phyloP scores from a whole-genome alignment of 768 basidiomycete species.

The Lentinula aciculospora region DNA sequence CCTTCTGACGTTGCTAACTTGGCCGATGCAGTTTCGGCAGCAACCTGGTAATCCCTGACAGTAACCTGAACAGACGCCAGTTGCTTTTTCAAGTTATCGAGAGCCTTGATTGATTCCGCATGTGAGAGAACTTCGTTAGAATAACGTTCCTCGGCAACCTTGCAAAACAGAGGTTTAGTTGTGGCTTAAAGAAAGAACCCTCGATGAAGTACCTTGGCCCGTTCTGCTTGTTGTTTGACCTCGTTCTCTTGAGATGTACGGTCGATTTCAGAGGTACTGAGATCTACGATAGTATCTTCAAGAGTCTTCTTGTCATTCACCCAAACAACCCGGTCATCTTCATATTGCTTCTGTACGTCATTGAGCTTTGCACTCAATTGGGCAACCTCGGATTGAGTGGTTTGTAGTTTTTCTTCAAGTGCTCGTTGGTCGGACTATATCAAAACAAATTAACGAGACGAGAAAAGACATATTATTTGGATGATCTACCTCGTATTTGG shows the following conservation, averaged over 20 bases:
- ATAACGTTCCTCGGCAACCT: constrained; percentile 79
- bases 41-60: constrained; percentile 52
- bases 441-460: neutral
- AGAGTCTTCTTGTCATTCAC: constrained; percentile 73
- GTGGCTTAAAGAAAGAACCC: neutral
- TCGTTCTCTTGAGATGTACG: constrained; percentile 59
- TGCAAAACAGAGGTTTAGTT: neutral
- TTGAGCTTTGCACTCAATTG: constrained; percentile 42
- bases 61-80: constrained; percentile 44
- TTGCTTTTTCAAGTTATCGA: constrained; percentile 61
- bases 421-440: constrained; percentile 57
- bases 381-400: constrained; percentile 47
- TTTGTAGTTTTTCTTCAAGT: constrained; percentile 56
- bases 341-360: constrained; percentile 60
- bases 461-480: neutral
- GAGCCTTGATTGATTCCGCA: constrained; percentile 75
- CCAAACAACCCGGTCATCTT: constrained; percentile 67
- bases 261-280: constrained; percentile 69
- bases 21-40: constrained; percentile 68
- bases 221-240: constrained; percentile 60
- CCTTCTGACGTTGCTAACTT: constrained; percentile 66
- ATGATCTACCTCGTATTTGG: constrained; percentile 55
- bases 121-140: constrained; percentile 78
- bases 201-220: constrained; percentile 50
- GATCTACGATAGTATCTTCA: constrained; percentile 77